A percentile compares a stretch with the other conserved stretches of the same genome.
phyloP scores from a whole-genome alignment of 1,284 basidiomycete genomes.

The Apiotrichum siamense region DNA sequence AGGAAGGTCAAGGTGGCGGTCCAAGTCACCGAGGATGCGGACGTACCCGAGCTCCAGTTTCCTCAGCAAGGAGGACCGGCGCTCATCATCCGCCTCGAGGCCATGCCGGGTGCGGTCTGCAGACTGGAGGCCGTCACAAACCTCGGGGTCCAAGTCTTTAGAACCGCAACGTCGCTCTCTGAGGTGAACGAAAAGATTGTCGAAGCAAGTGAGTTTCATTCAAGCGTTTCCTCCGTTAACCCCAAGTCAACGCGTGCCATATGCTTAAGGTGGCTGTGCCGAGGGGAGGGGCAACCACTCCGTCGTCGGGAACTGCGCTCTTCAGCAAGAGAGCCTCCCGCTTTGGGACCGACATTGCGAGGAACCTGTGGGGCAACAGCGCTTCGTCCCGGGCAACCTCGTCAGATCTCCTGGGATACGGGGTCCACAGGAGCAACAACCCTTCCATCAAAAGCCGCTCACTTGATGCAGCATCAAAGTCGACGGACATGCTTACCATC shows the following conservation, averaged over 20 bases:
- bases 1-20: constrained; percentile 75
- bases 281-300: background rate
- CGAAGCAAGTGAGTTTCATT: constrained; percentile 62
- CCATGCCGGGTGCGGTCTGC: constrained; percentile 71
- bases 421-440: constrained; percentile 23
- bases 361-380: constrained; percentile 43
- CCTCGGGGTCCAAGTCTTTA: constrained; percentile 1
- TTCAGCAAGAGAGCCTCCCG: constrained; percentile 9
- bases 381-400: constrained; percentile 26
- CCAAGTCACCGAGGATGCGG: constrained; percentile 60
- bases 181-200: constrained; percentile 65
- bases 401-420: constrained; percentile 26
- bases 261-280: constrained; percentile 63
- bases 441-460: constrained; percentile 27
- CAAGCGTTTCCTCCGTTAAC: background rate
- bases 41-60: background rate
- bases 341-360: constrained; percentile 52
- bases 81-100: constrained; percentile 60
- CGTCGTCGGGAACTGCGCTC: background rate
- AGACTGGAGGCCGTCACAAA: background rate
- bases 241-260: constrained; percentile 51
- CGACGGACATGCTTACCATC: constrained; percentile 8
- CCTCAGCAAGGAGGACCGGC: constrained; percentile 50
- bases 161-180: constrained; percentile 63
- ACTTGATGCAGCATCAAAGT: constrained; percentile 19